phyloP scores from a whole-genome alignment of 768 basidiomycete genomes.

The Lentinula raphanica region DNA sequence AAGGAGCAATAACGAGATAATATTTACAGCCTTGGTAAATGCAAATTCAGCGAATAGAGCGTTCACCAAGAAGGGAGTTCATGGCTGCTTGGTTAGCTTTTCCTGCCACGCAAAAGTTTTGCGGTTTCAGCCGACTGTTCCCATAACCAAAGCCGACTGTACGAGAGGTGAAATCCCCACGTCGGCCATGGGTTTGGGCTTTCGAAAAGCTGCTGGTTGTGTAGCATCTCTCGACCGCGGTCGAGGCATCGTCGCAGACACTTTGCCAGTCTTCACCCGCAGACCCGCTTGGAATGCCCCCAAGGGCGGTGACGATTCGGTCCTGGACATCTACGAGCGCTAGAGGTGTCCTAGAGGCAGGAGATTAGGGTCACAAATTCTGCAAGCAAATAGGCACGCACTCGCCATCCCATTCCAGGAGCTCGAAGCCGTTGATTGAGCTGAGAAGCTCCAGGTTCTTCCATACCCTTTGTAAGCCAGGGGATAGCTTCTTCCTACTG shows the following conservation, averaged over 20 bases:
- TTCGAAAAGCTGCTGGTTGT: background rate
- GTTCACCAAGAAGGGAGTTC: background rate
- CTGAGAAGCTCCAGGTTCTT: background rate
- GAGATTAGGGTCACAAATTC: too few species aligned
- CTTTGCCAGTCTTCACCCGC: background rate
- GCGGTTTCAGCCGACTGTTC: background rate
- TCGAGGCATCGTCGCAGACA: background rate
- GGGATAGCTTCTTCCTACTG: background rate
- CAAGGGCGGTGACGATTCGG: background rate
- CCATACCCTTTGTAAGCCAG: background rate
- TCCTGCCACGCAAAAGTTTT: background rate
- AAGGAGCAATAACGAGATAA: background rate
- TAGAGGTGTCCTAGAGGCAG: background rate
- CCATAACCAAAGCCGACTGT: background rate
- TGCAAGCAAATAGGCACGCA: background rate
- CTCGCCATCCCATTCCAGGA: background rate
- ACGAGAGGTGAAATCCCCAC: background rate
- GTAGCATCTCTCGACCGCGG: slow-evolving; percentile 23
- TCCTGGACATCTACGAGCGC: background rate
- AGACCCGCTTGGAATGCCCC: background rate
- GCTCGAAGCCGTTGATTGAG: background rate
- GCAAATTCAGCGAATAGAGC: background rate
- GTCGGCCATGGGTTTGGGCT: background rate
- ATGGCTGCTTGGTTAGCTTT: background rate
- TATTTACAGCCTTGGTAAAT: background rate